These are phyloP conservation scores for Diaporthe nobilis DNA, from an alignment of 2,329 filamentous ascomycete species.

Conservation along the genomic window DNA sequence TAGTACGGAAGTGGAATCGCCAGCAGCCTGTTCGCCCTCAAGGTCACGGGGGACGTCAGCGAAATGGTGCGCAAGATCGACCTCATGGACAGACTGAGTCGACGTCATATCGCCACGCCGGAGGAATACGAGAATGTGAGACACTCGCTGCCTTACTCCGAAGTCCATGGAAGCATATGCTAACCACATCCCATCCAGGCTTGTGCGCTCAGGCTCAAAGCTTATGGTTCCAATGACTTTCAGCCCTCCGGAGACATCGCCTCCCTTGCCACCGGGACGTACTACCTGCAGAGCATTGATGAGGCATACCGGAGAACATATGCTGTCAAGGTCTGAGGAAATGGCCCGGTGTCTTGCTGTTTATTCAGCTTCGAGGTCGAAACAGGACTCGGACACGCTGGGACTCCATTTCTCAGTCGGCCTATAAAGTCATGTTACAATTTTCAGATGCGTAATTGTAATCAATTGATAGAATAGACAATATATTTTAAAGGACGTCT, in stretches of 20 bases:
- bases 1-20: constrained; percentile 25
- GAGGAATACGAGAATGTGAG: constrained; percentile 81
- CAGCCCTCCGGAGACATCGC: constrained; percentile 77
- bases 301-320: constrained; percentile 90
- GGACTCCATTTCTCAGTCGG: not conserved
- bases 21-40: constrained; percentile 62
- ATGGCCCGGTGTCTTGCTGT: not conserved
- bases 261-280: constrained; percentile 76
- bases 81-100: constrained; percentile 76
- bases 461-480: constrained; percentile 1
- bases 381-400: not conserved
- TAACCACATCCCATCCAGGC: constrained; percentile 62
- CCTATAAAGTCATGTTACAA: not conserved
- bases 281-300: constrained; percentile 85
- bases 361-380: no score
- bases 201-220: constrained; percentile 85
- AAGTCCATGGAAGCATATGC: not conserved
- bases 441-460: no score
- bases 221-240: constrained; percentile 85
- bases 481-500: constrained; percentile 6
- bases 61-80: constrained; percentile 77
- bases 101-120: constrained; percentile 76
- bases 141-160: constrained; percentile 35
- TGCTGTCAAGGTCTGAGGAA: constrained; percentile 75
- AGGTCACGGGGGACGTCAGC: constrained; percentile 78